Evolutionary conservation across 2,329 filamentous ascomycete genomes (phyloP), one percentile per base, ranked within the genome.

Genomic region (Acephala macrosclerotiorum): DNA sequence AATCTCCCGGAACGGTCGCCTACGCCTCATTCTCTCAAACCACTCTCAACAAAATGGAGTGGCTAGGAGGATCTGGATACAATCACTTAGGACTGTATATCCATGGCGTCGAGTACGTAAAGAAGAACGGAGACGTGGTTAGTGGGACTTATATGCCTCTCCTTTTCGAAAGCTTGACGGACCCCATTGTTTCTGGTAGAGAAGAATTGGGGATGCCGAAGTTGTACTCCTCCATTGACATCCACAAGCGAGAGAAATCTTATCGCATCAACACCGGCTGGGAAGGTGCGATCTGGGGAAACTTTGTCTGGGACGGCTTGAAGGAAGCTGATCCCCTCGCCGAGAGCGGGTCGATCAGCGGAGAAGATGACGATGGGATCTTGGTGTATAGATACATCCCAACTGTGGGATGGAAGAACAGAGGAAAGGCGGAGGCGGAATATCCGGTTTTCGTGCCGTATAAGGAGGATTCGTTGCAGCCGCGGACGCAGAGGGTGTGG

Each of bases 41-140:
- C 0, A 80, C 79, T 1, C 74, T 86, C 2, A 74, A 78, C 42
- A 82, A 83, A 0, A 83, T 90, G 80, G 79, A 83, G 35, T 90
- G 87, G 87, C 81, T 91, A 0, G 87, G 85, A 3, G 87, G 87
- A 1, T 76, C 77, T 0, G 87, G 87, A 0, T 90, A 90, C 73
- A 82, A 78, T 20, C 82, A 84, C 69, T 77, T 87, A 16, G 87
- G 86, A 0, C 79, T 91, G 0, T 89, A 87, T 71, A 82, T 91
- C 18, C 88, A 90, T 66, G 87, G 85, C 0, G 84, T 90, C 1
- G 76, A 87, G 66, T 89, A 88, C 68, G 80, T 76, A 0, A 84
- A 82, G 68, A 77, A 80, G 1, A 74, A 84, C 61, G 85, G 86
- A 1, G 76, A 77, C 0, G 76, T 79, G 0, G 71, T 87, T 0